Evolutionary conservation across 805 yeast species (phyloP).

Genomic region (Jamesozyma rosinii): DNA sequence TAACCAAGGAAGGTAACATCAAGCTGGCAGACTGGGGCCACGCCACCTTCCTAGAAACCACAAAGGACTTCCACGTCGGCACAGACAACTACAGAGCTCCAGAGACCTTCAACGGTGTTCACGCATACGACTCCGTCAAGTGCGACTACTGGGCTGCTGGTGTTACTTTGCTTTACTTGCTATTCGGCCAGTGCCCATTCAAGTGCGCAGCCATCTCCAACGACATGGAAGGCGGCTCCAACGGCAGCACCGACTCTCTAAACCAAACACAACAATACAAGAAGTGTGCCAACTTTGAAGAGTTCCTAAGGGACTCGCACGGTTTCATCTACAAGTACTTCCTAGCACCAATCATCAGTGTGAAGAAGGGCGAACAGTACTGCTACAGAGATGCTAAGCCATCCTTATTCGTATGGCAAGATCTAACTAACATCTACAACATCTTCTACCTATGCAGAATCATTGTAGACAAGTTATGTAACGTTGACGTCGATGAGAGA

Average conservation of each 20-base stretch:
- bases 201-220: constrained; percentile 25
- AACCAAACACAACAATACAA: not conserved
- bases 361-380: constrained; percentile 5
- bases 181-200: constrained; percentile 82
- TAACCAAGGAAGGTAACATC: constrained; percentile 42
- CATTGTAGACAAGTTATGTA: constrained; percentile 10
- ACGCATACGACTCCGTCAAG: constrained; percentile 55
- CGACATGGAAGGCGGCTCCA: not conserved
- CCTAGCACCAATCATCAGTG: constrained; percentile 12
- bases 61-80: constrained; percentile 43
- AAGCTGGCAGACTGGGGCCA: constrained; percentile 73
- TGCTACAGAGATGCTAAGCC: constrained; percentile 7
- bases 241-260: not conserved
- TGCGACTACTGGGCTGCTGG: constrained; percentile 89
- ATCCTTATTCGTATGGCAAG: constrained; percentile 13
- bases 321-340: constrained; percentile 20
- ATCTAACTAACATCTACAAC: constrained; percentile 8
- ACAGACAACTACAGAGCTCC: constrained; percentile 92
- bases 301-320: constrained; percentile 29
- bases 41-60: constrained; percentile 35
- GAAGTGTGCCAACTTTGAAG: constrained; percentile 29
- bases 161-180: constrained; percentile 63
- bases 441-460: constrained; percentile 10
- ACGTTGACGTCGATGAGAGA: constrained; percentile 10
- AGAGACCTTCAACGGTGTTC: constrained; percentile 45